Percentiles rank a stretch among this genome's conserved stretches.
phyloP scores from a whole-genome alignment of 2,329 filamentous ascomycete genomes.

The Coniochaeta ligniaria region DNA sequence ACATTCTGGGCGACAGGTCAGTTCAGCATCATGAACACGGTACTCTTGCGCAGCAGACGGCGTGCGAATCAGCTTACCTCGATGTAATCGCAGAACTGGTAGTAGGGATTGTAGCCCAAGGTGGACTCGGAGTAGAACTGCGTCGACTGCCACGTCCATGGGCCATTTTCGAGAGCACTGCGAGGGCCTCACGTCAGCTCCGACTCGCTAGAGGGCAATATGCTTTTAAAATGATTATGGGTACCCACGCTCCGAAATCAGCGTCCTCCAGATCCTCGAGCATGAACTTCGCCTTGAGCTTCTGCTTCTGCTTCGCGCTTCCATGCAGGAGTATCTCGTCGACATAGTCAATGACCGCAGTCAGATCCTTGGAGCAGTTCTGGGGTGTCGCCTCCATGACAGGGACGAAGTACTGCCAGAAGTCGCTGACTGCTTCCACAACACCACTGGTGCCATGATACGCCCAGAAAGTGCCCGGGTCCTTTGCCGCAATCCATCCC shows the following conservation, averaged over 20 bases:
- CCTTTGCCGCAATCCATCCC: conserved; percentile 40
- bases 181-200: background rate
- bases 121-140: conserved; percentile 7
- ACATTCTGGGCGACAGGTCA: conserved; percentile 10
- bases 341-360: conserved; percentile 40
- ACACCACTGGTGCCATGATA: conserved; percentile 47
- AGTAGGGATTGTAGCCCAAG: conserved; percentile 35
- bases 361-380: conserved; percentile 46
- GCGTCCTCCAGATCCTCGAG: conserved; percentile 31
- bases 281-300: conserved; percentile 40
- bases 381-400: conserved; percentile 41
- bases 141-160: conserved; percentile 50
- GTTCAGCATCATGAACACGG: conserved; percentile 5
- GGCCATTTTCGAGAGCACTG: conserved; percentile 44
- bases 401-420: conserved; percentile 48
- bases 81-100: conserved; percentile 36
- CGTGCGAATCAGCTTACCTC: conserved; percentile 15
- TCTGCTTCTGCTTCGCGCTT: conserved; percentile 26
- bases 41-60: background rate
- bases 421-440: conserved; percentile 39
- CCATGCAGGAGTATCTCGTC: conserved; percentile 34
- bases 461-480: conserved; percentile 47
- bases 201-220: background rate
- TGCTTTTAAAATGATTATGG: background rate
- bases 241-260: conserved; percentile 25